Base-by-base conservation (phyloP, 345 rosid species). In the Diplotaxis tenuifolia region DNA sequence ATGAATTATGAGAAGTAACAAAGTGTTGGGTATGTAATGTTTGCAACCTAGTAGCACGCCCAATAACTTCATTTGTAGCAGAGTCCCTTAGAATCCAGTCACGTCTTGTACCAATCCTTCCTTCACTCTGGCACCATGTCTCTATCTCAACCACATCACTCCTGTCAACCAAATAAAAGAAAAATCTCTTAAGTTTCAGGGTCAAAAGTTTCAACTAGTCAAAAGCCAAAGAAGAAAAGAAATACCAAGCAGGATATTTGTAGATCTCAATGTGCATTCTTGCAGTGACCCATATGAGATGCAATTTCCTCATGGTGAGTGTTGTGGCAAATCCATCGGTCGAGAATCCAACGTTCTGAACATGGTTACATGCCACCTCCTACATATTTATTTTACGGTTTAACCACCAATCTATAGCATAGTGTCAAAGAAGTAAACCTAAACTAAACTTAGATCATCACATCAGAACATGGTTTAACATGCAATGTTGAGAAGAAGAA, bases 281-380 rank as follows among this genome's bases (percentile, higher is more conserved):
- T 59, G 93, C 93, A 45, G 96, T 92, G n/a, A 95, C 99, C 99
- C 99, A 95, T 50, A 95, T 92, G 68, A 95, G 99, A 82, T 89
- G 90, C 84, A 95, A n/a, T 76, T 95, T 87, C 72, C 93, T 81
- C 99, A 95, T 95, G 4, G 89, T 89, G 34, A 52, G 76, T 47
- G 93, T 95, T 1, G 97, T 95, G 2, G 89, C 96, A 72, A 95
- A 90, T 20, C 99, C 97, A 81, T 89, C 97, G 0, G 96, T 92
- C 2, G 97, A 95, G 78, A 86, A 95, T 56, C 99, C 99, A 79
- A 90, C 84, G 71, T 83, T 82, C 78, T 95, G 97, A 66, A 82
- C 96, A 81, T 95, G 97, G 71, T 95, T 95, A 82, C 96, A 81
- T 42, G 88, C 98, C 76, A 94, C 97, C 78, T 94, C 98, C 97